phyloP scores from a whole-genome alignment of 2,329 filamentous ascomycete species.

The Botrytis squamosa region DNA sequence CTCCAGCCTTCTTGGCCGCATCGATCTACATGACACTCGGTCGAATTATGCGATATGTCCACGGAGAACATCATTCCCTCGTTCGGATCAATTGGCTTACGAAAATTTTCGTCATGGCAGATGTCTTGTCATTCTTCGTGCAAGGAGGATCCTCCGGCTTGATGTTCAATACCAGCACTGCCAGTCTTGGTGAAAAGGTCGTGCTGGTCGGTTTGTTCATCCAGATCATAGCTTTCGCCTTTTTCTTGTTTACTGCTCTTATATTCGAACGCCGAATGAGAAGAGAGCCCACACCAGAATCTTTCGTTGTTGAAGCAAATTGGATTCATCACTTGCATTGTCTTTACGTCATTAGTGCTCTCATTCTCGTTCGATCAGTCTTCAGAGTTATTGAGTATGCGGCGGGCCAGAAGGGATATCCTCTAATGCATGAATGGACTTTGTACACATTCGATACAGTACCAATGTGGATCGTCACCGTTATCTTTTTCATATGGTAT shows the following conservation, averaged over 20 bases:
- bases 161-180: not conserved
- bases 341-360: constrained; percentile 44
- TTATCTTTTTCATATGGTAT: constrained; percentile 34
- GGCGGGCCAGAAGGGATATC: constrained; percentile 43
- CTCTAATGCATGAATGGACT: constrained; percentile 39
- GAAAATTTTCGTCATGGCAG: constrained; percentile 54
- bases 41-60: constrained; percentile 31
- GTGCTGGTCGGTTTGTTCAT: constrained; percentile 56
- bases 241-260: constrained; percentile 52
- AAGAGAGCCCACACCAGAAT: constrained; percentile 25
- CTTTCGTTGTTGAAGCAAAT: constrained; percentile 10
- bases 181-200: constrained; percentile 47
- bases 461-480: constrained; percentile 44
- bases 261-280: constrained; percentile 28
- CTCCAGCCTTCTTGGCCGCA: constrained; percentile 44
- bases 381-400: constrained; percentile 50
- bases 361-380: constrained; percentile 49
- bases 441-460: constrained; percentile 47
- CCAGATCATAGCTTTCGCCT: constrained; percentile 56
- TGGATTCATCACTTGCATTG: constrained; percentile 43
- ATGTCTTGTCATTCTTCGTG: constrained; percentile 52
- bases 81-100: constrained; percentile 48
- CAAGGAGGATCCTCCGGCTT: constrained; percentile 42
- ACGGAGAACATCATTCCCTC: constrained; percentile 42
- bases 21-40: constrained; percentile 38